Percentiles rank a stretch among this genome's conserved stretches.
These are phyloP conservation scores for Lactifluus piperatus DNA, from an alignment of 768 basidiomycete species.

Conservation along the genomic window DNA sequence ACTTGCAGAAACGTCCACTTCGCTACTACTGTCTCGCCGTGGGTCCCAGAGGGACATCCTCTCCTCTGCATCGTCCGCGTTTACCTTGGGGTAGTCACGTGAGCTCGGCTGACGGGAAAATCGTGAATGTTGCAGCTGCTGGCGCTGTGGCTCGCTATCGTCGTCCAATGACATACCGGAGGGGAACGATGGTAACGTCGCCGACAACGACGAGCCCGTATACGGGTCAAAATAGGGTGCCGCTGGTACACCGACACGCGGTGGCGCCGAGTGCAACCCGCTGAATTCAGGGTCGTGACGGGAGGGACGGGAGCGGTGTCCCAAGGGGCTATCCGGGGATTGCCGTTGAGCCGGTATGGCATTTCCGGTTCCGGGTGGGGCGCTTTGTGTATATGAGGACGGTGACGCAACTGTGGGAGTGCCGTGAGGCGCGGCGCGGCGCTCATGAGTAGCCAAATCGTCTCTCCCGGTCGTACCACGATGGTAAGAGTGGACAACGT, in stretches of 20 bases:
- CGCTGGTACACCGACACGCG: background rate
- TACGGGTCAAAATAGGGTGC: slow-evolving; percentile 9
- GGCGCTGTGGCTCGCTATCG: background rate
- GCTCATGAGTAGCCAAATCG: slow-evolving; percentile 39
- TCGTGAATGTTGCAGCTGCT: slow-evolving; percentile 23
- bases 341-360: background rate
- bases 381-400: background rate
- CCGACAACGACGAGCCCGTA: background rate
- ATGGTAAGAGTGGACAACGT: slow-evolving; percentile 69
- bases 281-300: background rate
- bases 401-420: slow-evolving; percentile 3
- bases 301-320: background rate
- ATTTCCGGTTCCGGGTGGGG: background rate
- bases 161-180: background rate
- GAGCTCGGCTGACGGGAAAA: slow-evolving; percentile 34
- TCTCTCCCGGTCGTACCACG: slow-evolving; percentile 34
- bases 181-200: slow-evolving; percentile 4
- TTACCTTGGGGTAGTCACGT: slow-evolving; percentile 33
- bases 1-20: background rate
- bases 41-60: slow-evolving; percentile 41
- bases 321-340: background rate
- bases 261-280: slow-evolving; percentile 15
- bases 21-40: background rate
- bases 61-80: slow-evolving; percentile 50
- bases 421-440: slow-evolving; percentile 25